Conservation (phyloP, 306 rosid genomes). For the Castanospermum australe region DNA sequence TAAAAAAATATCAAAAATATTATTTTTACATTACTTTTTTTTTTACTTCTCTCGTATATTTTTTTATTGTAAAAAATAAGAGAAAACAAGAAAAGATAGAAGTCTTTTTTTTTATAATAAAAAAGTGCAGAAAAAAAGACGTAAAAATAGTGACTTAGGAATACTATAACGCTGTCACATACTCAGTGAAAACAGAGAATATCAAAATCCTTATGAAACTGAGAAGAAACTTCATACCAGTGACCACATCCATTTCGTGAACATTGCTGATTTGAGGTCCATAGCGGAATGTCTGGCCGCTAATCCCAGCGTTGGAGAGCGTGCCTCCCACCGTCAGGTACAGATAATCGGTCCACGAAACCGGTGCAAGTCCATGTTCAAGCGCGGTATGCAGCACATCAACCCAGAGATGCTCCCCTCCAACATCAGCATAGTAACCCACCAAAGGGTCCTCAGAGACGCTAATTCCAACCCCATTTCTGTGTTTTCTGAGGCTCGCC, state of each 20-base stretch:
- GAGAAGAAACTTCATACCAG: slow-evolving; percentile 42
- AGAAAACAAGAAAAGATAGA: no score
- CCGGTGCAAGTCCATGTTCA: slow-evolving; percentile 60
- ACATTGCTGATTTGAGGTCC: slow-evolving; percentile 80
- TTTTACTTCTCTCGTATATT: no score
- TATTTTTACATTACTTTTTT: no score
- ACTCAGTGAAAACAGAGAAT: not conserved
- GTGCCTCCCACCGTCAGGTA: slow-evolving; percentile 74
- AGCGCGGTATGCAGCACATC: slow-evolving; percentile 56
- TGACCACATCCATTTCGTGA: slow-evolving; percentile 66
- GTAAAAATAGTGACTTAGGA: no score
- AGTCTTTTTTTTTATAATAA: no score
- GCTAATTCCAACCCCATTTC: slow-evolving; percentile 11
- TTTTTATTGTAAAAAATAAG: no score
- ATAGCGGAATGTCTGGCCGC: slow-evolving; percentile 64
- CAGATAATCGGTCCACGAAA: slow-evolving; percentile 74
- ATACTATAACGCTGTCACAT: no score
- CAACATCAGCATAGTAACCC: slow-evolving; percentile 64
- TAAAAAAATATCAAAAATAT: no score
- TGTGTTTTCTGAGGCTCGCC: slow-evolving; percentile 35
- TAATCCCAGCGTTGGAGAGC: slow-evolving; percentile 71
- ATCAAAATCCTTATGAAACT: not conserved
- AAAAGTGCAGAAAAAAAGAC: no score
- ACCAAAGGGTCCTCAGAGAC: slow-evolving; percentile 31
- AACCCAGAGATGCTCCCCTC: slow-evolving; percentile 68